Evolutionary conservation across 208 protist genomes (phyloP), one percentile per base, ranked within the genome.

Genomic region (Wallacemonas collosoma): DNA sequence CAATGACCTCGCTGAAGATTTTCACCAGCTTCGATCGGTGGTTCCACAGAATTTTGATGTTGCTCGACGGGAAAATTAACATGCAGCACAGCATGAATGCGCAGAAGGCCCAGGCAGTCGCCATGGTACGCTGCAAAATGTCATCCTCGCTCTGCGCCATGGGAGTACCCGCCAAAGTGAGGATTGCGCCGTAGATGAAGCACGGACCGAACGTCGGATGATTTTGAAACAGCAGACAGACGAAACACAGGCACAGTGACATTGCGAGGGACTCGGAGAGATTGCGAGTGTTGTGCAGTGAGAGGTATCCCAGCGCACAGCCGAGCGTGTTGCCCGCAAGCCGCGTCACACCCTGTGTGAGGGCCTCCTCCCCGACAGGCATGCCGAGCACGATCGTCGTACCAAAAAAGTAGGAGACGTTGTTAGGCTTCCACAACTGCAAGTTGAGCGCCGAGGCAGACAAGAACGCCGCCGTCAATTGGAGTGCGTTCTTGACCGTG

Each of bases 1-100:
- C 71, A 35, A 75, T 58, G 58, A 75, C 36, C 36, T 75, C 71
- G 39, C 71, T 75, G 14, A 75, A 14, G 51, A 75, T 38, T 53
- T 75, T 75, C 56, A 61, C 54, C 53, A 70, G 12, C 35, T 75
- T 75, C 14, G n/a, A 26, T 9, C 71, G 71, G 54, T 75, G 64
- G 45, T 58, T 58, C 44, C 74, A 75, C n/a, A 82, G 54, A 66
- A 86, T 72, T 61, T 80, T 79, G 65, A 86, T 86, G 17, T 78
- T 58, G 63, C 78, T 77, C 11, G 72, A 66, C 3, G 77, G 81
- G 53, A 86, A 86, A 45, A 86, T 68, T 57, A 86, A 71, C 35
- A 82, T 75, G 57, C 79, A 76, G 47, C 66, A 69, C 2, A 75
- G 67, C 47, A 82, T 73, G 66, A 79, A 86, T 50, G 73, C 62